phyloP scores from a whole-genome alignment of 2,329 filamentous ascomycete species.

The Coniosporium tulheliwenetii region DNA sequence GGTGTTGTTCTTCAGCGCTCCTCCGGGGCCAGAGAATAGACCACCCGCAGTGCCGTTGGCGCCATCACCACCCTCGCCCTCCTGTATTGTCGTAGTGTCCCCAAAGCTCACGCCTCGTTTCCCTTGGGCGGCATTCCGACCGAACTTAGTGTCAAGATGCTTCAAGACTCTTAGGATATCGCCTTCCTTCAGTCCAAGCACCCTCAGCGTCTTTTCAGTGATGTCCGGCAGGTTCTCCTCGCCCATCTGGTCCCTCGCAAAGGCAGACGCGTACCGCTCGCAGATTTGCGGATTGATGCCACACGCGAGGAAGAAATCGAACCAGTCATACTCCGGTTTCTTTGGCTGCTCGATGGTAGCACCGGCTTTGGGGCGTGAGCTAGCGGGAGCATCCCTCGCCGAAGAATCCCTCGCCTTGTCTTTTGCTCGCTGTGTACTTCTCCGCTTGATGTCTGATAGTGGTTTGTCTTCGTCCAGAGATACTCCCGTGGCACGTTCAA shows the following conservation, averaged over 20 bases:
- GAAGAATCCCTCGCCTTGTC: conserved; percentile 19
- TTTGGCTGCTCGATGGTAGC: conserved; percentile 45
- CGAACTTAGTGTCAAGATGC: conserved; percentile 65
- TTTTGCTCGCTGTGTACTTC: conserved; percentile 32
- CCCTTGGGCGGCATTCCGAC: conserved; percentile 42
- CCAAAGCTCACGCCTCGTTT: conserved; percentile 38
- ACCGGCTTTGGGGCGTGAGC: conserved; percentile 29
- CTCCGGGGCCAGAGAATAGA: conserved; percentile 87
- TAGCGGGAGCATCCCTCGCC: conserved; percentile 12
- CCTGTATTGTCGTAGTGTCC: conserved; percentile 39
- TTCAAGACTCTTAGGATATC: conserved; percentile 96
- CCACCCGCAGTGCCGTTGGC: conserved; percentile 39
- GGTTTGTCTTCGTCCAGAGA: conserved; percentile 89
- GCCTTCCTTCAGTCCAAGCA: conserved; percentile 83
- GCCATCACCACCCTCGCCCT: conserved; percentile 24
- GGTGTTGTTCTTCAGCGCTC: conserved; percentile 82
- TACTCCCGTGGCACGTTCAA: conserved; percentile 73
- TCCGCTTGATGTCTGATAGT: conserved; percentile 60
- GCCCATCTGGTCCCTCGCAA: conserved; percentile 85
- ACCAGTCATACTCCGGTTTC: conserved; percentile 87
- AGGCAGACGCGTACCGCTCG: conserved; percentile 84
- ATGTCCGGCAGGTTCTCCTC: conserved; percentile 86
- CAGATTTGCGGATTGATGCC: conserved; percentile 87
- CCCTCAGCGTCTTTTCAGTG: conserved; percentile 65
- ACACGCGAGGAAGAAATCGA: conserved; percentile 90